phyloP scores from a whole-genome alignment of 495 filamentous ascomycete genomes.

The Talaromyces liani region DNA sequence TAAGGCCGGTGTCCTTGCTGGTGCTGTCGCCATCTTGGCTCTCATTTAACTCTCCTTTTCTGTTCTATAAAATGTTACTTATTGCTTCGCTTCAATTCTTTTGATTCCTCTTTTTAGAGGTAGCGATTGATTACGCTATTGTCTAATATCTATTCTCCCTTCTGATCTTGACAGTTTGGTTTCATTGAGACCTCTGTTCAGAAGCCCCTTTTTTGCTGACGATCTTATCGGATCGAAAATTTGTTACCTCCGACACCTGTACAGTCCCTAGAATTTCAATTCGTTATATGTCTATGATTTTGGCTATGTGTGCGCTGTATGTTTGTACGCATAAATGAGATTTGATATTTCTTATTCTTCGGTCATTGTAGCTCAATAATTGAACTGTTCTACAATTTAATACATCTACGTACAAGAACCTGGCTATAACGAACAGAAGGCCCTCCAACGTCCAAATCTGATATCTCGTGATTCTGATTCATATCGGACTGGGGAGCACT shows the following conservation, averaged over 20 bases:
- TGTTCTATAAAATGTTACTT: neutral
- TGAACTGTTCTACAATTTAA: no score
- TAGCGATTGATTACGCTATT: conserved; percentile 7
- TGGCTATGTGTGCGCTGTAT: neutral
- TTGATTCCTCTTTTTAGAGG: neutral
- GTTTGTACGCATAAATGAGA: neutral
- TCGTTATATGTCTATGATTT: neutral
- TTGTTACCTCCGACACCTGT: neutral
- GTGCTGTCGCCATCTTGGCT: conserved; percentile 1
- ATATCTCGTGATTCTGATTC: no score
- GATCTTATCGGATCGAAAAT: neutral
- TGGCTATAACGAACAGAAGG: no score
- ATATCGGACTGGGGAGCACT: no score
- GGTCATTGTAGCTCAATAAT: neutral
- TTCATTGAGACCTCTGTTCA: neutral
- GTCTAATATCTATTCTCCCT: conserved; percentile 7
- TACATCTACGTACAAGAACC: no score
- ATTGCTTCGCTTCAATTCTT: neutral
- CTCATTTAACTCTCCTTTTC: neutral
- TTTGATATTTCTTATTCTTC: neutral
- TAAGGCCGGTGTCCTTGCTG: neutral
- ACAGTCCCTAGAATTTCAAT: neutral
- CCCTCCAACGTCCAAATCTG: no score
- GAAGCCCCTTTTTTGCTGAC: neutral
- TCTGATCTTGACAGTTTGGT: neutral